Conservation (phyloP, 2,329 filamentous ascomycete genomes). For the Fusarium sambucinum region DNA sequence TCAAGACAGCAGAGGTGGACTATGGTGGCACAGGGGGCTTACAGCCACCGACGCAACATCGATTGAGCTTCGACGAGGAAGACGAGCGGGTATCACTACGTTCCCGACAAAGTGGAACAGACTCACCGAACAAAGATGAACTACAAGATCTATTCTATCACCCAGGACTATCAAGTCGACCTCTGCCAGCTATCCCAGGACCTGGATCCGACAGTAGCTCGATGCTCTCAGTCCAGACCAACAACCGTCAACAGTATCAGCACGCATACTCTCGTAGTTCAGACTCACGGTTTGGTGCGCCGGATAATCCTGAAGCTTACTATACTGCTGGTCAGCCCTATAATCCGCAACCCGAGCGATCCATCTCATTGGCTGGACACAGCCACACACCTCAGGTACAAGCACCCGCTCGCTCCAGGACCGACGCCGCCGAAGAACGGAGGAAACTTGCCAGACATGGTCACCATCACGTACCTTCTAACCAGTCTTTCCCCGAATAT, state of each 20-base stretch:
- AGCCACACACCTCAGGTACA: constrained; percentile 82
- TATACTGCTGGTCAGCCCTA: constrained; percentile 55
- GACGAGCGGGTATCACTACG: constrained; percentile 77
- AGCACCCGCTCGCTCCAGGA: constrained; percentile 90
- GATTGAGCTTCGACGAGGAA: constrained; percentile 91
- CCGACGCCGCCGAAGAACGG: constrained; percentile 84
- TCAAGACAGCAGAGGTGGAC: constrained; percentile 79
- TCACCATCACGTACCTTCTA: constrained; percentile 63
- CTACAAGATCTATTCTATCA: constrained; percentile 95
- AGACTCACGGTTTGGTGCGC: constrained; percentile 57
- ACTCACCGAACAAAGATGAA: constrained; percentile 77
- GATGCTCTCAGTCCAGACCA: constrained; percentile 60
- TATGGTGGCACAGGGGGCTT: constrained; percentile 91
- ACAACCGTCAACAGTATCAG: constrained; percentile 59
- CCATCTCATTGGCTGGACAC: constrained; percentile 85
- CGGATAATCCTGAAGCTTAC: constrained; percentile 64
- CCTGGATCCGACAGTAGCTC: constrained; percentile 72
- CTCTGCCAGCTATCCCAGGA: constrained; percentile 71
- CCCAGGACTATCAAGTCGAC: constrained; percentile 78
- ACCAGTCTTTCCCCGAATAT: constrained; percentile 67
- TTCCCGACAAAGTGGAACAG: constrained; percentile 69
- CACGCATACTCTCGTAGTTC: constrained; percentile 63
- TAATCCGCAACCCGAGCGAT: constrained; percentile 70
- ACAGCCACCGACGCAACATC: constrained; percentile 77
- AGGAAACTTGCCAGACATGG: constrained; percentile 64